Evolutionary conservation across 2,329 filamentous ascomycete genomes (phyloP).

Genomic region (Claviceps sp.): DNA sequence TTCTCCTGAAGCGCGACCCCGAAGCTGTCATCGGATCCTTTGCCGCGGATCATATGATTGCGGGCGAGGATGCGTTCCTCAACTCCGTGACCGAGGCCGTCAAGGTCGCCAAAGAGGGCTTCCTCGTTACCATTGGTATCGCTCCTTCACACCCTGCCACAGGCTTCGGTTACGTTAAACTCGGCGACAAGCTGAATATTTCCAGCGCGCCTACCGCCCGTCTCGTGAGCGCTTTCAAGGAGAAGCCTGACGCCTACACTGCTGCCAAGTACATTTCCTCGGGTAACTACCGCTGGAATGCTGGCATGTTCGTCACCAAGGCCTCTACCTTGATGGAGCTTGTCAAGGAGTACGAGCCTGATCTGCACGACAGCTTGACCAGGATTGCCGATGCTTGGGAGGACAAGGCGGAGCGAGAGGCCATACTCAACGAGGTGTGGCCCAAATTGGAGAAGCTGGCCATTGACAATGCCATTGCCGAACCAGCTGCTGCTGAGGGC

Average conservation of each 20-base stretch:
- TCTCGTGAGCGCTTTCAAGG: constrained; percentile 14
- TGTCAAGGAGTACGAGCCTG: constrained; percentile 13
- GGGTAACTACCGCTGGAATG: constrained; percentile 16
- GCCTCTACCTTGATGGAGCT: constrained; percentile 14
- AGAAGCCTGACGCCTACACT: constrained; percentile 15
- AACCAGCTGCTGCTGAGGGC: constrained; percentile 14
- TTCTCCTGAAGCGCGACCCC: constrained; percentile 12
- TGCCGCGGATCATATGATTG: constrained; percentile 16
- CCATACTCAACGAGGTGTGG: constrained; percentile 13
- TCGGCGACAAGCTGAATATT: constrained; percentile 12
- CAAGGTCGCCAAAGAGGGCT: constrained; percentile 14
- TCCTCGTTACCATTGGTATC: constrained; percentile 15
- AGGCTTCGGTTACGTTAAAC: constrained; percentile 15
- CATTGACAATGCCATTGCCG: constrained; percentile 15
- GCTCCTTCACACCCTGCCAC: constrained; percentile 15
- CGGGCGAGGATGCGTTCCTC: constrained; percentile 15
- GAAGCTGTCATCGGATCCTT: constrained; percentile 15
- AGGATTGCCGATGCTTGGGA: constrained; percentile 14
- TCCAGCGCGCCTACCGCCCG: constrained; percentile 11
- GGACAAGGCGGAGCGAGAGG: constrained; percentile 10
- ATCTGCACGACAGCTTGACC: constrained; percentile 10
- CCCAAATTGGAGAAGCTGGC: constrained; percentile 13
- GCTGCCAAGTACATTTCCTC: constrained; percentile 14
- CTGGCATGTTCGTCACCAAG: constrained; percentile 16
- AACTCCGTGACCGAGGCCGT: constrained; percentile 14